Base-by-base conservation (phyloP, 2,329 filamentous ascomycete genomes). In the Knoxdaviesia capensis region DNA sequence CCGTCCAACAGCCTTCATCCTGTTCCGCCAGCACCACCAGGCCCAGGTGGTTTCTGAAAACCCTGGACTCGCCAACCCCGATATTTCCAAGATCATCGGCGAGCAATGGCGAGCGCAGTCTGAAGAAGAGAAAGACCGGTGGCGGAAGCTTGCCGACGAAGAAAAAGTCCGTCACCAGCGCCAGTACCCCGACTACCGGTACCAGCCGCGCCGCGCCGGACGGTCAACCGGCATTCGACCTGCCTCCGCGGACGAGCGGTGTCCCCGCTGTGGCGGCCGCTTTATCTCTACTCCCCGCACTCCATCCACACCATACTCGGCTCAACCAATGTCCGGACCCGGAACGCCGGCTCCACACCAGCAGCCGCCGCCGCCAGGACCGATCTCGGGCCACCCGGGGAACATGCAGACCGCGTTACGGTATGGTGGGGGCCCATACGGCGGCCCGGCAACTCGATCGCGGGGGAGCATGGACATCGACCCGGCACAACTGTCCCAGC, bases 1-100 rank as follows among this genome's bases (percentile, higher is more conserved):
- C 20, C 11, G 7, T 10, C 36, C 31, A 9, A 11, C n/a, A 98
- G 90, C 88, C 41, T 98, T 98, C 63, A 98, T 98, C 50, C 69
- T 98, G 51, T 98, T 94, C 64, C 85, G 90, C 35, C 87, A 96
- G 57, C 81, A 92, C 57, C 80, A 90, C 53, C 88, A 96, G 59
- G 76, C 81, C 11, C 68, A 74, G 40, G 84, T 96, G 41, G 80
- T 87, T 34, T 69, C 77, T 42, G 71, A 83, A 50, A 74, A 94
- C 53, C 88, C 87, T n/a, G 82, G 85, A 38, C 73, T 94, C 48
- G 78, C 87, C 38, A 96, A 96, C 59, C 88, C 88, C 3, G 85
- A 94, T 41, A 93, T 96, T 51, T 94, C 88, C 49, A 94, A 94
- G 61, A 92, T 96, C 51, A 93, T 96, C 50, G 88, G 88, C 41